Conservation (phyloP, 192 early-diverging fungal genomes). For the Coemansia sp. region DNA sequence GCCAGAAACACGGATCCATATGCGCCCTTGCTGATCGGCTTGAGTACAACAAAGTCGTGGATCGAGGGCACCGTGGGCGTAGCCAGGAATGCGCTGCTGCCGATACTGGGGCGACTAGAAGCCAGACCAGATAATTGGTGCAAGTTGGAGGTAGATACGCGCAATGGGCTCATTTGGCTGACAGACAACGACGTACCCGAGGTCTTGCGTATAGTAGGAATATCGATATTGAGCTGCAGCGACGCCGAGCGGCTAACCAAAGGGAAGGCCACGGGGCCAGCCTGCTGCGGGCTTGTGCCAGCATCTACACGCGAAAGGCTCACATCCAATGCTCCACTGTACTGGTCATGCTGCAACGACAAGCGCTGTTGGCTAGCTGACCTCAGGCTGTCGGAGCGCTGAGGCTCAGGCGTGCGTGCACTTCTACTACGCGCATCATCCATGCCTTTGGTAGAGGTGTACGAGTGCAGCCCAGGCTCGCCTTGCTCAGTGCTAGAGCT, state of each 20-base stretch:
- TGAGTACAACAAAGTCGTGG: constrained; percentile 85
- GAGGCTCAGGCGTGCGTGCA: not conserved
- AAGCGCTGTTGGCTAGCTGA: not conserved
- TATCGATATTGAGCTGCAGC: not conserved
- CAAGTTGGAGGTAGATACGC: constrained; percentile 15
- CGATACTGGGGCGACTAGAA: constrained; percentile 6
- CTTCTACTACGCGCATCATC: not conserved
- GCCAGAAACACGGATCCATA: constrained; percentile 89
- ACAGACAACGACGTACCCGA: not conserved
- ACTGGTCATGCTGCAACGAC: not conserved
- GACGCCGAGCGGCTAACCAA: not conserved
- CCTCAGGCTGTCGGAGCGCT: not conserved
- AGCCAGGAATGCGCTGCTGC: constrained; percentile 19
- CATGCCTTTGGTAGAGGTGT: not conserved
- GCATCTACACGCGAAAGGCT: not conserved
- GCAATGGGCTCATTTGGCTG: constrained; percentile 4
- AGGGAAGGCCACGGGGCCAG: not conserved
- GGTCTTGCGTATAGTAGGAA: not conserved
- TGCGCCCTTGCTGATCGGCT: constrained; percentile 86
- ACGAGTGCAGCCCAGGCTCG: not conserved
- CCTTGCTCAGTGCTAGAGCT: not conserved
- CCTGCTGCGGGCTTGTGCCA: not conserved
- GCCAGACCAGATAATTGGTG: not conserved
- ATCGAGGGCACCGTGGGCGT: constrained; percentile 74
- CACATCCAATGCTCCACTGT: not conserved